Percentiles rank a stretch among this genome's conserved stretches.
Conservation (phyloP, 2,329 filamentous ascomycete genomes). For the Aspergillus flavus region DNA sequence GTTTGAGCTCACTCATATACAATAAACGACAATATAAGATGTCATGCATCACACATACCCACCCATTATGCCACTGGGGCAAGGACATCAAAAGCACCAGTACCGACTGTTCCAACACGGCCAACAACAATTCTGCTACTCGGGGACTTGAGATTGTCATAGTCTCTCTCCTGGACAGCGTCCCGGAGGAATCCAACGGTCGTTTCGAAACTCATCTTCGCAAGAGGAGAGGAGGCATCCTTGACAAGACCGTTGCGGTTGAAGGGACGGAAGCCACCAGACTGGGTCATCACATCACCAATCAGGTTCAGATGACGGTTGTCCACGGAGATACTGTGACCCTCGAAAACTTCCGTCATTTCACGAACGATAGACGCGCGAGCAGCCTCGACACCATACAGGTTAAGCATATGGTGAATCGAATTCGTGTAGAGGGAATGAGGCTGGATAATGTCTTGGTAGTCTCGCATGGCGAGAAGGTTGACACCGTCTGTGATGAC, state of each 20-base stretch:
- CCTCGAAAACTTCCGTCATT: slow-evolving; percentile 79
- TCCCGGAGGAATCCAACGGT: slow-evolving; percentile 92
- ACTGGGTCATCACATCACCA: slow-evolving; percentile 96
- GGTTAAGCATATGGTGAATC: slow-evolving; percentile 77
- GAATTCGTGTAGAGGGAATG: slow-evolving; percentile 90
- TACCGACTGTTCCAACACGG: slow-evolving; percentile 78
- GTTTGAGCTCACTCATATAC: slow-evolving; percentile 22
- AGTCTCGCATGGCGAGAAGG: slow-evolving; percentile 85
- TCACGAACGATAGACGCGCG: slow-evolving; percentile 85
- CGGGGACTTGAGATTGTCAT: slow-evolving; percentile 83
- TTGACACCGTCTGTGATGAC: slow-evolving; percentile 86
- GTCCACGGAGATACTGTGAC: slow-evolving; percentile 91
- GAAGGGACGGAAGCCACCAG: slow-evolving; percentile 86
- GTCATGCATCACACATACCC: slow-evolving; percentile 12
- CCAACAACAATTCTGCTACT: slow-evolving; percentile 89
- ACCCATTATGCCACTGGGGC: slow-evolving; percentile 48
- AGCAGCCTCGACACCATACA: slow-evolving; percentile 93
- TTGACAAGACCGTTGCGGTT: slow-evolving; percentile 81
- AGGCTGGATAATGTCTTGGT: slow-evolving; percentile 81
- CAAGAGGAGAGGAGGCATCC: slow-evolving; percentile 84
- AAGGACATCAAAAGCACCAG: slow-evolving; percentile 88
- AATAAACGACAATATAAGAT: slow-evolving; percentile 17
- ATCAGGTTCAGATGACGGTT: slow-evolving; percentile 92
- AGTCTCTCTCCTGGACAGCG: slow-evolving; percentile 85
- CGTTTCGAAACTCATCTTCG: slow-evolving; percentile 99